These are phyloP conservation scores for Aspergillus nomiae DNA, from an alignment of 2,329 filamentous ascomycete species.

Conservation along the genomic window DNA sequence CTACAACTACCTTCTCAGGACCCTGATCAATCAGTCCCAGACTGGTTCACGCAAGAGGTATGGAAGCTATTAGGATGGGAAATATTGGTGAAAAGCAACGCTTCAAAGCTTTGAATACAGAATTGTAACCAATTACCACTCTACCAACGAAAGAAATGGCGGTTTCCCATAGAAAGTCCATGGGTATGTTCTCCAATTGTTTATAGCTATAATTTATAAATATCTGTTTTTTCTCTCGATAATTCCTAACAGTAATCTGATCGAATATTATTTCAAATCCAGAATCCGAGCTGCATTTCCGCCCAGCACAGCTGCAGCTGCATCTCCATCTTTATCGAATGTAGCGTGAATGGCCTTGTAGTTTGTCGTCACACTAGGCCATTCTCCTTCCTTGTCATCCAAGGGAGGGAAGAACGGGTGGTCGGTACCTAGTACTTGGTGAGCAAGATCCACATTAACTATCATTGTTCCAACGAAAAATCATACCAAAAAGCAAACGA, in stretches of 20 bases:
- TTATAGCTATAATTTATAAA: not conserved
- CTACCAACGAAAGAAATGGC: not conserved
- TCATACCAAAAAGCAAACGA: slow-evolving; percentile 44
- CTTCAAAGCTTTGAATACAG: not conserved
- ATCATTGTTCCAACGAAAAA: not conserved
- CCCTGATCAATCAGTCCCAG: slow-evolving; percentile 42
- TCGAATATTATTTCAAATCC: slow-evolving; percentile 30
- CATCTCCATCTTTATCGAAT: slow-evolving; percentile 34
- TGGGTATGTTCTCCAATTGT: not conserved
- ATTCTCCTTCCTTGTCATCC: slow-evolving; percentile 36
- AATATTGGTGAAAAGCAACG: slow-evolving; percentile 21
- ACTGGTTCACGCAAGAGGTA: slow-evolving; percentile 59
- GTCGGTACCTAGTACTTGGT: slow-evolving; percentile 39
- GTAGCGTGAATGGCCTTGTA: slow-evolving; percentile 46
- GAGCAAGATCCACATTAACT: slow-evolving; percentile 3
- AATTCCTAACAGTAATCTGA: not conserved
- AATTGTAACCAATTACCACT: not conserved
- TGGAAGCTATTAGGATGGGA: slow-evolving; percentile 64
- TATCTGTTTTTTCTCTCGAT: not conserved
- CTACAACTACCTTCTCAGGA: slow-evolving; percentile 3
- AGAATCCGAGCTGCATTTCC: slow-evolving; percentile 49
- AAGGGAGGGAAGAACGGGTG: slow-evolving; percentile 50
- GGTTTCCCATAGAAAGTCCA: not conserved
- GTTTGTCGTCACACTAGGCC: slow-evolving; percentile 52
- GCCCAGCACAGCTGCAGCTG: slow-evolving; percentile 42